Evolutionary conservation across 2,329 filamentous ascomycete genomes (phyloP).

Genomic region (Trichoderma hamatum): DNA sequence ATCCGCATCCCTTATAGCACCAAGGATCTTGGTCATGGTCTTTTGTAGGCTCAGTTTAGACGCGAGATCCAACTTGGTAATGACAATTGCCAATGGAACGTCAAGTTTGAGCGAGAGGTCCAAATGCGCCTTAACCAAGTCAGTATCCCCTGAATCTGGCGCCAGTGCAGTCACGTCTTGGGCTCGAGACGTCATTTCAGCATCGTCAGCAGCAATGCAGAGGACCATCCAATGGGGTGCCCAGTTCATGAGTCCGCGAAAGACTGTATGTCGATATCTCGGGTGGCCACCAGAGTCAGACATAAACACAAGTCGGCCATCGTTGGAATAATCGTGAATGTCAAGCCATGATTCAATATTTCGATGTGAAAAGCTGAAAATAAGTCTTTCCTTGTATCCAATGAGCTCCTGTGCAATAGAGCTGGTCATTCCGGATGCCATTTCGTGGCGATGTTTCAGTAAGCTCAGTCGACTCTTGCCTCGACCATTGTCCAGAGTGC

Average conservation of each 20-base stretch:
- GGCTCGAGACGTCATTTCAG: constrained; percentile 46
- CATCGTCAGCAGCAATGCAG: constrained; percentile 81
- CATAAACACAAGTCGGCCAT: constrained; percentile 79
- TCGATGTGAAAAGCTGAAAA: constrained; percentile 83
- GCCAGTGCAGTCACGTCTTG: constrained; percentile 8
- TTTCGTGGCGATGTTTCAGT: constrained; percentile 90
- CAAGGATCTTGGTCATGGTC: constrained; percentile 73
- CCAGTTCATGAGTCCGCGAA: constrained; percentile 92
- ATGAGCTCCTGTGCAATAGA: constrained; percentile 93
- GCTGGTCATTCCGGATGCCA: constrained; percentile 88
- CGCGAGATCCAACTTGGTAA: constrained; percentile 90
- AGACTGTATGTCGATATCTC: constrained; percentile 83
- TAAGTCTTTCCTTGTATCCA: constrained; percentile 67
- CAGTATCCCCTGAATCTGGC: constrained; percentile 53
- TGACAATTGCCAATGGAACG: constrained; percentile 75
- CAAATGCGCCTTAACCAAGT: constrained; percentile 78
- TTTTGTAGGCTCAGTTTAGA: constrained; percentile 70
- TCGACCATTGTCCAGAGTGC: constrained; percentile 85
- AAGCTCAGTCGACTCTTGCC: constrained; percentile 88
- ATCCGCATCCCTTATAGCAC: constrained; percentile 74
- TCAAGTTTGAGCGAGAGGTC: constrained; percentile 81
- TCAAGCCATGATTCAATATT: constrained; percentile 94
- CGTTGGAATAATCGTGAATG: constrained; percentile 77
- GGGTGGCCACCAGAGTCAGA: constrained; percentile 92
- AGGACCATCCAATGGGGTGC: constrained; percentile 91